Evolutionary conservation across 805 yeast species (phyloP).

Genomic region (Naumovozyma castellii): DNA sequence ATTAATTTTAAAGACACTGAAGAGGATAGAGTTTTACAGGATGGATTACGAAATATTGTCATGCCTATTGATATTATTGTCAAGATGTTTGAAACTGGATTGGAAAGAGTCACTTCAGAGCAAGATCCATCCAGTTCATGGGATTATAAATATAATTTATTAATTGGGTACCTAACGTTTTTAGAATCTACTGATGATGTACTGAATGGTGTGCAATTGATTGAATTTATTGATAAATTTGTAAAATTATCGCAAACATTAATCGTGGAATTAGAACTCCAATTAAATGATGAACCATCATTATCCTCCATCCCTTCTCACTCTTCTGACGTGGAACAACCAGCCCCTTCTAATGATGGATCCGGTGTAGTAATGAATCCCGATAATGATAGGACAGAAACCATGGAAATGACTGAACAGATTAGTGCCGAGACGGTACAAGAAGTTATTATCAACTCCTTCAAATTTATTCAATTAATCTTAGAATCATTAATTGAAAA

Average conservation of each 20-base stretch:
- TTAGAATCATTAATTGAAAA: slow-evolving; percentile 16
- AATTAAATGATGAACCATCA: slow-evolving; percentile 17
- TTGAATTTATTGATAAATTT: slow-evolving; percentile 13
- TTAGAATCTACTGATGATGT: slow-evolving; percentile 14
- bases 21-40: slow-evolving; percentile 6
- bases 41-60: not conserved
- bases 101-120: slow-evolving; percentile 8
- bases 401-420: slow-evolving; percentile 23
- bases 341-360: slow-evolving; percentile 8
- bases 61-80: slow-evolving; percentile 12
- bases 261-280: slow-evolving; percentile 10
- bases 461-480: slow-evolving; percentile 13
- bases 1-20: slow-evolving; percentile 21
- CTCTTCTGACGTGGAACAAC: no score
- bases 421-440: slow-evolving; percentile 17
- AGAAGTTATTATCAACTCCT: slow-evolving; percentile 16
- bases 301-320: no score
- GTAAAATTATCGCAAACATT: slow-evolving; percentile 10
- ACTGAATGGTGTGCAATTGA: slow-evolving; percentile 10
- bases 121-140: no score
- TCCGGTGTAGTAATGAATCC: slow-evolving; percentile 10
- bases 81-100: slow-evolving; percentile 16
- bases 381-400: slow-evolving; percentile 8
- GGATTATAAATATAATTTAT: slow-evolving; percentile 27
- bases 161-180: slow-evolving; percentile 19